Evolutionary conservation across 2,329 filamentous ascomycete genomes (phyloP).

Genomic region (Purpureocillium takamizusanense): DNA sequence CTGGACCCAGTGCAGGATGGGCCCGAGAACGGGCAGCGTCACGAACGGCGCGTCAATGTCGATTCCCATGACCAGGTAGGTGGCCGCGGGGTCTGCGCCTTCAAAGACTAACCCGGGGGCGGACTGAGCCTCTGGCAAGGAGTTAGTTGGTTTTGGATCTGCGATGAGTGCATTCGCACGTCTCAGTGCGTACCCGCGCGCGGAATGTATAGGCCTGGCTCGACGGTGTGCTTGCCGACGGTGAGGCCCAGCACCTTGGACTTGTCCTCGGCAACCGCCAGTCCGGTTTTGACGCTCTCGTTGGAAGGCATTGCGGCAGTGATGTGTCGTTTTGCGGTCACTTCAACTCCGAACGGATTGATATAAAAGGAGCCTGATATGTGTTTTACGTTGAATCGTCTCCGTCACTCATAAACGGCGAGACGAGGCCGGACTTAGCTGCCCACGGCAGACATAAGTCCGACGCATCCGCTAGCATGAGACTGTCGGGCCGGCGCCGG

Average conservation of each 20-base stretch:
- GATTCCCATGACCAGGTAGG: conserved; percentile 30
- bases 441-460: no score
- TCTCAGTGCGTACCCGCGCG: conserved; percentile 8
- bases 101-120: conserved; percentile 5
- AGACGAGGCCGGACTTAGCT: no score
- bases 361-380: no score
- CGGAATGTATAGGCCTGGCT: conserved; percentile 9
- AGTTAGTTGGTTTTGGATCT: no score
- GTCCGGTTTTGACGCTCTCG: conserved; percentile 1
- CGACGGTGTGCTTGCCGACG: conserved; percentile 5
- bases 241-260: conserved; percentile 9
- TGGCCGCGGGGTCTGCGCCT: conserved; percentile 6
- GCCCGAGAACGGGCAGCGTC: conserved; percentile 29
- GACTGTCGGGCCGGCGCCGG: no score
- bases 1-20: conserved; percentile 39
- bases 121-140: conserved; percentile 1
- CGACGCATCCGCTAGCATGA: no score
- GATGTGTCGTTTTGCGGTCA: no score
- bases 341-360: no score
- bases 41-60: conserved; percentile 39
- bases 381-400: no score
- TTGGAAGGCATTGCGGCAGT: conserved; percentile 4
- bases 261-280: conserved; percentile 7
- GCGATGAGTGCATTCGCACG: no score
- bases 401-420: no score